A percentile compares a stretch with the other conserved stretches of the same genome.
phyloP scores from a whole-genome alignment of 2,329 filamentous ascomycete genomes.

The Herpotrichia juniperi region DNA sequence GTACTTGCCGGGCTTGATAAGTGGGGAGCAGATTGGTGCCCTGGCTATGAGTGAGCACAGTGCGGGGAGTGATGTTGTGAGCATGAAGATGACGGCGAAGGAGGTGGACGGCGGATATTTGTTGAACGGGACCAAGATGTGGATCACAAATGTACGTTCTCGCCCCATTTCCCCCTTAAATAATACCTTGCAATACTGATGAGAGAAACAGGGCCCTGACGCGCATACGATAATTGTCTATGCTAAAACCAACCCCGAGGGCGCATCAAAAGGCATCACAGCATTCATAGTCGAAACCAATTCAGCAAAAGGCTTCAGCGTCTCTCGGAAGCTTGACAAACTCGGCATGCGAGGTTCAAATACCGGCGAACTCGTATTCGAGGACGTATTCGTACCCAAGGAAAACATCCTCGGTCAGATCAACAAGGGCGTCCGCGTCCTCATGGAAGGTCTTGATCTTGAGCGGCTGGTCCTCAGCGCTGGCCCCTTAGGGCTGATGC shows the following conservation, averaged over 20 bases:
- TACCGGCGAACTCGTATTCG: constrained; percentile 91
- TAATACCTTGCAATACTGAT: background rate
- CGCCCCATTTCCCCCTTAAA: background rate
- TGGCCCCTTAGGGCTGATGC: constrained; percentile 93
- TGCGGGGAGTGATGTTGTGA: constrained; percentile 90
- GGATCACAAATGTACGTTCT: constrained; percentile 86
- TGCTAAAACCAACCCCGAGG: constrained; percentile 85
- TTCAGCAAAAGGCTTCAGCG: constrained; percentile 75
- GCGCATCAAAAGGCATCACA: constrained; percentile 87
- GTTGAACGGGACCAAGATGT: constrained; percentile 95
- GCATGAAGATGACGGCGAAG: constrained; percentile 87
- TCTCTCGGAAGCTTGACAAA: constrained; percentile 92
- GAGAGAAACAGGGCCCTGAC: constrained; percentile 69
- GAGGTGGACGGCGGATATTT: constrained; percentile 83
- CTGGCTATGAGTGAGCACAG: constrained; percentile 95
- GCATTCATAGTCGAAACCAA: constrained; percentile 88
- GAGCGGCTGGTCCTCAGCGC: constrained; percentile 91
- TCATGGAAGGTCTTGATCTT: constrained; percentile 96
- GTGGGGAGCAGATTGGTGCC: constrained; percentile 81
- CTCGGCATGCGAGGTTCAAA: constrained; percentile 98
- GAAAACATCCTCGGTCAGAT: constrained; percentile 81
- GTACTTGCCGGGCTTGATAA: constrained; percentile 80
- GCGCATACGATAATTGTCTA: constrained; percentile 96
- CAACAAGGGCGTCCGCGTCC: constrained; percentile 82
- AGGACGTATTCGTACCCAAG: constrained; percentile 84